Percentiles rank a stretch among this genome's conserved stretches.
Conservation (phyloP, 179 eudicot species). For the Dionaea muscipula region DNA sequence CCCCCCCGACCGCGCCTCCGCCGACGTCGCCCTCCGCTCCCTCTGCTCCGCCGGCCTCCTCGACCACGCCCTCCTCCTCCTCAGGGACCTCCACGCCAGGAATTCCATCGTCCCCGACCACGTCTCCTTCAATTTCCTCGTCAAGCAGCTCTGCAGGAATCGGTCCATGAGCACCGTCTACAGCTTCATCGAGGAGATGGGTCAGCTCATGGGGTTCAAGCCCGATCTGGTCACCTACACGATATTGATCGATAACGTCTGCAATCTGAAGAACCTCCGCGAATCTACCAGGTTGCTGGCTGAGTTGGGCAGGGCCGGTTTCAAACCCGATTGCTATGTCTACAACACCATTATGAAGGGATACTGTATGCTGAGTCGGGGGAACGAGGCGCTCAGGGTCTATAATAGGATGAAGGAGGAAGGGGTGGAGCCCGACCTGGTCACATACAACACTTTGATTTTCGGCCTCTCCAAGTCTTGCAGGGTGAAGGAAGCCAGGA, state of each 20-base stretch:
- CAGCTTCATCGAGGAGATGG: slow-evolving; percentile 42
- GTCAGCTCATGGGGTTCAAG: slow-evolving; percentile 23
- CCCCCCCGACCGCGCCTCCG: slow-evolving; percentile 41
- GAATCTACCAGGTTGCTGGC: slow-evolving; percentile 66
- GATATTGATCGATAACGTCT: slow-evolving; percentile 81
- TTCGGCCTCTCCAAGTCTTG: slow-evolving; percentile 75
- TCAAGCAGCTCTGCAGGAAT: slow-evolving; percentile 36
- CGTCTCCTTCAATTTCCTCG: slow-evolving; percentile 51
- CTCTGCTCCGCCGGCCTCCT: slow-evolving; percentile 33
- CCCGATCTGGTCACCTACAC: slow-evolving; percentile 81
- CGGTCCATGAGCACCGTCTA: slow-evolving; percentile 42
- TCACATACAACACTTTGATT: slow-evolving; percentile 70
- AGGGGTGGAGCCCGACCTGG: slow-evolving; percentile 64
- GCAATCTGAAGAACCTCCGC: slow-evolving; percentile 58
- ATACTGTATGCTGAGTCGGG: slow-evolving; percentile 49
- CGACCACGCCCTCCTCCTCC: slow-evolving; percentile 44
- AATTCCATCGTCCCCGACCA: slow-evolving; percentile 38
- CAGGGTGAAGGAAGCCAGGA: slow-evolving; percentile 61
- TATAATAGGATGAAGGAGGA: slow-evolving; percentile 61
- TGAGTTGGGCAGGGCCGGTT: slow-evolving; percentile 45
- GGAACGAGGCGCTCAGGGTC: slow-evolving; percentile 53
- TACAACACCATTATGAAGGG: slow-evolving; percentile 89
- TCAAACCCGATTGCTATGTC: slow-evolving; percentile 74
- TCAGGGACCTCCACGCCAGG: slow-evolving; percentile 37
- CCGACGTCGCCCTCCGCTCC: slow-evolving; percentile 47